Conservation (phyloP, 495 filamentous ascomycete genomes). For the Neurospora sp. region DNA sequence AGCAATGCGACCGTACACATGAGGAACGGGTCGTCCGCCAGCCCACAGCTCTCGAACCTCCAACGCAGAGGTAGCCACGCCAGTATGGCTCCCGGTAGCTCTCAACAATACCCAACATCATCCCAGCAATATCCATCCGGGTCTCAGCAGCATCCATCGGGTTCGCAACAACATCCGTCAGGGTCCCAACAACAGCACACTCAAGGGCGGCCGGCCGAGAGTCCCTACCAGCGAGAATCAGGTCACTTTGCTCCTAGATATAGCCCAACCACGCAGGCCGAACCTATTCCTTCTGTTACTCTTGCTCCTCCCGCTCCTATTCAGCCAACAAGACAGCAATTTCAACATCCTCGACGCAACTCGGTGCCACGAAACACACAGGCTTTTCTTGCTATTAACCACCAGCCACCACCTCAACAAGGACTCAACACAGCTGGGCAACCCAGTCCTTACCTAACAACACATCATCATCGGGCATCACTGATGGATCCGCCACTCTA, state of each 20-base stretch:
- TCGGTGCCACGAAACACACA: slow-evolving; percentile 29
- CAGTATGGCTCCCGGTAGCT: not conserved
- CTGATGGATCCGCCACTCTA: slow-evolving; percentile 52
- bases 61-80: slow-evolving; percentile 23
- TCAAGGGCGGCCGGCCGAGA: slow-evolving; percentile 3
- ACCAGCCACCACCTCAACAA: slow-evolving; percentile 26
- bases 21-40: slow-evolving; percentile 36
- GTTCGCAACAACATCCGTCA: not conserved
- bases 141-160: not conserved
- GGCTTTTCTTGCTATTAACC: slow-evolving; percentile 27
- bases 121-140: slow-evolving; percentile 10
- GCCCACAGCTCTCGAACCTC: slow-evolving; percentile 28
- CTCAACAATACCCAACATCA: slow-evolving; percentile 11
- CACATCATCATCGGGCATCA: slow-evolving; percentile 37
- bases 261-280: slow-evolving; percentile 19
- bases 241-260: slow-evolving; percentile 8
- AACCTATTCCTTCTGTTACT: slow-evolving; percentile 10
- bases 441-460: slow-evolving; percentile 26
- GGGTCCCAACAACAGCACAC: slow-evolving; percentile 15
- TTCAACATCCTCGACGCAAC: slow-evolving; percentile 23
- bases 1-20: slow-evolving; percentile 42
- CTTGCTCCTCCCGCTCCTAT: slow-evolving; percentile 30
- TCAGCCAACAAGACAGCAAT: slow-evolving; percentile 19
- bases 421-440: slow-evolving; percentile 28
- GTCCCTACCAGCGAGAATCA: slow-evolving; percentile 11